Percentiles rank a stretch among this genome's conserved stretches.
These are phyloP conservation scores for Fusarium piperis DNA, from an alignment of 2,329 filamentous ascomycete species.

Conservation along the genomic window DNA sequence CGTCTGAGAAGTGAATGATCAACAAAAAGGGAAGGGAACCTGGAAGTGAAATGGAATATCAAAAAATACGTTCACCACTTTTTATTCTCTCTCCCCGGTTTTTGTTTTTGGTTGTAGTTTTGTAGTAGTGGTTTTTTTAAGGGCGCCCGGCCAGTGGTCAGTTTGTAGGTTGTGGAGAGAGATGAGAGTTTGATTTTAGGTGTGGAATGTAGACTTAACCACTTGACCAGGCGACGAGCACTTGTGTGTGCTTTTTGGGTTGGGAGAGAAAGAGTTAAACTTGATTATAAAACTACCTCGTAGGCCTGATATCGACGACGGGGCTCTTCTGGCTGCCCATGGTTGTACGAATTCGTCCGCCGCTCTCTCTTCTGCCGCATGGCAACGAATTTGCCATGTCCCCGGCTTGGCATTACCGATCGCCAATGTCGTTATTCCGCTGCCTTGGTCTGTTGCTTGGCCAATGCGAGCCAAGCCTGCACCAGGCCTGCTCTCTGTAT, in stretches of 20 bases:
- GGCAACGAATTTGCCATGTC: slow-evolving; percentile 29
- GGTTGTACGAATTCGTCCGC: slow-evolving; percentile 5
- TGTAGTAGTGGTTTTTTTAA: background rate
- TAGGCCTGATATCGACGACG: background rate
- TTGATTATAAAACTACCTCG: background rate
- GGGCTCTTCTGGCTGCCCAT: background rate
- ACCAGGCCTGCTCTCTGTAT: background rate
- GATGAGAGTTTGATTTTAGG: background rate
- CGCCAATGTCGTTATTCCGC: slow-evolving; percentile 12
- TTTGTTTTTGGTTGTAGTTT: background rate
- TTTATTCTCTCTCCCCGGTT: background rate
- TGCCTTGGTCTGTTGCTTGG: slow-evolving; percentile 33
- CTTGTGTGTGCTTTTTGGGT: background rate
- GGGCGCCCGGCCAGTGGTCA: background rate
- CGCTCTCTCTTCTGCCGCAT: slow-evolving; percentile 11
- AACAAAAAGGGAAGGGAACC: background rate
- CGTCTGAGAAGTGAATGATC: background rate
- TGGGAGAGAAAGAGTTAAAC: background rate
- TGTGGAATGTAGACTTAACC: background rate
- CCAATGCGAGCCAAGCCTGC: slow-evolving; percentile 28
- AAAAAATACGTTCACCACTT: too few species aligned
- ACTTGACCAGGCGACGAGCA: background rate
- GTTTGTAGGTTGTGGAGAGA: background rate
- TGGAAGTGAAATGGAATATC: background rate
- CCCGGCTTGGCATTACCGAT: slow-evolving; percentile 35